phyloP scores from a whole-genome alignment of 2,329 filamentous ascomycete genomes.

The Calonectria hawksworthii region DNA sequence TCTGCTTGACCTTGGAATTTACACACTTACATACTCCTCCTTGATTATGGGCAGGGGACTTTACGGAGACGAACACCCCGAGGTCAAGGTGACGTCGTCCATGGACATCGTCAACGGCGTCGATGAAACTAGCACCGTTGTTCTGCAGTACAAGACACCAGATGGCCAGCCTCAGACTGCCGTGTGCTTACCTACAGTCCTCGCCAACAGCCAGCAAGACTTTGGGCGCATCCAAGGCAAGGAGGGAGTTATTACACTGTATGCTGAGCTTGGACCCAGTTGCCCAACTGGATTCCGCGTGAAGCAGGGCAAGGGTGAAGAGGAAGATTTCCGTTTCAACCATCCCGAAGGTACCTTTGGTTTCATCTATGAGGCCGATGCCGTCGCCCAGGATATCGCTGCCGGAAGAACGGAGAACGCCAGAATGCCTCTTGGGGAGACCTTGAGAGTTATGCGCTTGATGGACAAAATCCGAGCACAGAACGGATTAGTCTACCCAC shows the following conservation, averaged over 20 bases:
- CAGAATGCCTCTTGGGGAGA: constrained; percentile 61
- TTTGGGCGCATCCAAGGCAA: constrained; percentile 57
- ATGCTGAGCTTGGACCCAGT: constrained; percentile 49
- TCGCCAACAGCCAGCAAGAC: constrained; percentile 35
- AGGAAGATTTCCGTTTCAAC: constrained; percentile 49
- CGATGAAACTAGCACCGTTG: constrained; percentile 52
- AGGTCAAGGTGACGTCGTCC: constrained; percentile 52
- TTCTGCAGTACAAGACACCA: constrained; percentile 53
- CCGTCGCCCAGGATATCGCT: constrained; percentile 54
- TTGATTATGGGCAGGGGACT: constrained; percentile 48
- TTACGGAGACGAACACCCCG: constrained; percentile 44
- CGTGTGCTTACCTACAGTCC: constrained; percentile 54
- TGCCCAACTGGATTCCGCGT: constrained; percentile 51
- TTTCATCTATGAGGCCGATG: constrained; percentile 60
- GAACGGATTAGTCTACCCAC: constrained; percentile 16
- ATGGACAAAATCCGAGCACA: constrained; percentile 59
- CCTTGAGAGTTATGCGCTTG: constrained; percentile 59
- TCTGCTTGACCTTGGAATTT: constrained; percentile 59
- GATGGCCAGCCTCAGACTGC: constrained; percentile 51
- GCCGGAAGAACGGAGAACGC: constrained; percentile 55
- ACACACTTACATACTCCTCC: constrained; percentile 55
- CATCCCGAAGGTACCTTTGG: constrained; percentile 53
- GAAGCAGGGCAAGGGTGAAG: constrained; percentile 48
- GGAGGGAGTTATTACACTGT: constrained; percentile 52
- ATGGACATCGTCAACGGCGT: constrained; percentile 53